Conservation (phyloP, 202 grass and related monocot species). For the Dendrocalamus latiflorus region DNA sequence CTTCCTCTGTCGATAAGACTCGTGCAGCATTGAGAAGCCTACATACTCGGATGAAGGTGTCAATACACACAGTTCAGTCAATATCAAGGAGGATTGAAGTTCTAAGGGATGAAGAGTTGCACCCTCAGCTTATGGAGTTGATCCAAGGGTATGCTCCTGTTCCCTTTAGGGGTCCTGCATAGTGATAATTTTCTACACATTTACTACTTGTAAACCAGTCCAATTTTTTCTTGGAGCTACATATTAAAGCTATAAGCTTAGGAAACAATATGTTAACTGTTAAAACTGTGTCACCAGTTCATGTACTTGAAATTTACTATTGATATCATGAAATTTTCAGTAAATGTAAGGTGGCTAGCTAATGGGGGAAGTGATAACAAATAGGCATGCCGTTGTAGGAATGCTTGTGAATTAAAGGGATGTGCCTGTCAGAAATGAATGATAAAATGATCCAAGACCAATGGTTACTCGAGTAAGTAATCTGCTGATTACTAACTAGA, state of each 20-base stretch:
- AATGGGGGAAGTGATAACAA: background rate
- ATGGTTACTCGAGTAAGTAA: background rate
- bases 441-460: background rate
- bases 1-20: conserved; percentile 61
- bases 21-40: conserved; percentile 61
- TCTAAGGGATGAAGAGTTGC: conserved; percentile 81
- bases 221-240: background rate
- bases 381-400: background rate
- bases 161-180: background rate
- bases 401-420: background rate
- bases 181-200: background rate
- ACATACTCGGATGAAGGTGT: conserved; percentile 78
- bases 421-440: background rate
- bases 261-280: background rate
- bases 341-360: background rate
- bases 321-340: background rate
- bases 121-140: conserved; percentile 85
- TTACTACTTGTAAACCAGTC: background rate
- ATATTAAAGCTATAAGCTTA: background rate
- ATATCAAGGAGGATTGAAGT: conserved; percentile 85
- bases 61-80: conserved; percentile 91
- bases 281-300: background rate
- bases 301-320: background rate
- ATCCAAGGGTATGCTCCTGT: conserved; percentile 63
- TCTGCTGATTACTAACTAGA: background rate